Conservation (phyloP, 148 eudicot genomes). For the Tetragonia tetragonoides region DNA sequence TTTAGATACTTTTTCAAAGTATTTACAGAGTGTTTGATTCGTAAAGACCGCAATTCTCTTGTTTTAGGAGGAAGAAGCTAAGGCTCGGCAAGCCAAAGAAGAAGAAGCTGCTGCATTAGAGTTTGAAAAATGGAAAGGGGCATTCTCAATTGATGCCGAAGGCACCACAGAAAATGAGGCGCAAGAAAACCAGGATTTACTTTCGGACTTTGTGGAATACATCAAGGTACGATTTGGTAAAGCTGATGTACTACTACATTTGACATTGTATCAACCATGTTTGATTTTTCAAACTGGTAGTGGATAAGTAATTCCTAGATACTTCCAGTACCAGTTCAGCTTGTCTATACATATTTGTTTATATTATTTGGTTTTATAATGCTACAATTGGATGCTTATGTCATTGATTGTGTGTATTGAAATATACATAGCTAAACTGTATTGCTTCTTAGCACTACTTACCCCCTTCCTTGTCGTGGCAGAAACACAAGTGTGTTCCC, state of each 20-base stretch:
- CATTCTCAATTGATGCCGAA: constrained; percentile 91
- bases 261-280: not conserved
- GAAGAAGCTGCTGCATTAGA: constrained; percentile 91
- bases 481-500: constrained; percentile 94
- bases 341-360: not conserved
- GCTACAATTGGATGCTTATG: not conserved
- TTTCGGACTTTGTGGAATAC: constrained; percentile 88
- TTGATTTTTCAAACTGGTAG: not conserved
- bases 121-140: constrained; percentile 98
- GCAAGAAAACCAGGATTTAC: constrained; percentile 84
- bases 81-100: constrained; percentile 86
- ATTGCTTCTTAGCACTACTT: constrained; percentile 5
- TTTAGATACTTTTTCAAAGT: not conserved
- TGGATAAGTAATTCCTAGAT: not conserved
- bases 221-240: constrained; percentile 57
- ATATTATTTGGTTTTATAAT: not conserved
- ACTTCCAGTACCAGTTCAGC: not conserved
- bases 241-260: not conserved
- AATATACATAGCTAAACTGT: too few species aligned
- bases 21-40: not conserved
- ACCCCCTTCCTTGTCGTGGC: constrained; percentile 24
- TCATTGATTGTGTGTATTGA: not conserved
- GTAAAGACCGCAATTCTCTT: constrained; percentile 17
- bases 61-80: constrained; percentile 92
- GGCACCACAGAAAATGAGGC: constrained; percentile 93